Percentiles rank a stretch among this genome's conserved stretches.
These are phyloP conservation scores for Uronychia binucleata DNA, from an alignment of 73 alveolate species.

Conservation along the genomic window DNA sequence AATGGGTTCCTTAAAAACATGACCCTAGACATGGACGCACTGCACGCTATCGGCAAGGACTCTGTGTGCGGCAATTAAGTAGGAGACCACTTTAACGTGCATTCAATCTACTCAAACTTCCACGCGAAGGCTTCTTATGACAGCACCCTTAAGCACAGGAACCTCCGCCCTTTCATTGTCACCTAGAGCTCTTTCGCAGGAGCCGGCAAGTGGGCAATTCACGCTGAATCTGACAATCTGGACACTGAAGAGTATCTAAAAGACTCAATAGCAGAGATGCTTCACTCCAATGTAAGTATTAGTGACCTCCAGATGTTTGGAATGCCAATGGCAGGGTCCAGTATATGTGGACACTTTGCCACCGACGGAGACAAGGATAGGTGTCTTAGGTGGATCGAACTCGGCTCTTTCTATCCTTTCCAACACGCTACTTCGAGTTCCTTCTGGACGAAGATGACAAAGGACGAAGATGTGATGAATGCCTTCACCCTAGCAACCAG, in stretches of 20 bases:
- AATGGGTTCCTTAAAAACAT: background rate
- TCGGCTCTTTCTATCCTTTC: slow-evolving; percentile 97
- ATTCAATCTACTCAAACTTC: slow-evolving; percentile 80
- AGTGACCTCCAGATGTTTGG: slow-evolving; percentile 77
- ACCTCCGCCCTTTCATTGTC: slow-evolving; percentile 85
- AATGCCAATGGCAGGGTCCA: slow-evolving; percentile 96
- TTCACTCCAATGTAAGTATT: slow-evolving; percentile 78
- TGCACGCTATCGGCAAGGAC: background rate
- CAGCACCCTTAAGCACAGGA: slow-evolving; percentile 43
- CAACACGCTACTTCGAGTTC: background rate
- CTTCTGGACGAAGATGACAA: background rate
- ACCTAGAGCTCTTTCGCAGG: slow-evolving; percentile 94
- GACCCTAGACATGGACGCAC: background rate
- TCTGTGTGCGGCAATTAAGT: background rate
- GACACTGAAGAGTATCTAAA: slow-evolving; percentile 80
- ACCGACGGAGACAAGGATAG: slow-evolving; percentile 86
- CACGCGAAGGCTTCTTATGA: slow-evolving; percentile 83
- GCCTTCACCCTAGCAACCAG: slow-evolving; percentile 29
- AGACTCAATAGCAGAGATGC: slow-evolving; percentile 90
- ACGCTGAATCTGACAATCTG: slow-evolving; percentile 96
- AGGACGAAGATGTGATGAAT: slow-evolving; percentile 1
- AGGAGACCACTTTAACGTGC: slow-evolving; percentile 68
- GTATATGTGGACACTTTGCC: slow-evolving; percentile 95
- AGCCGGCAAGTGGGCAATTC: slow-evolving; percentile 87
- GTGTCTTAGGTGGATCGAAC: slow-evolving; percentile 96